Evolutionary conservation across 2,329 filamentous ascomycete species (phyloP), one percentile per base, ranked within the genome.

Genomic region (Thelonectria blattea): DNA sequence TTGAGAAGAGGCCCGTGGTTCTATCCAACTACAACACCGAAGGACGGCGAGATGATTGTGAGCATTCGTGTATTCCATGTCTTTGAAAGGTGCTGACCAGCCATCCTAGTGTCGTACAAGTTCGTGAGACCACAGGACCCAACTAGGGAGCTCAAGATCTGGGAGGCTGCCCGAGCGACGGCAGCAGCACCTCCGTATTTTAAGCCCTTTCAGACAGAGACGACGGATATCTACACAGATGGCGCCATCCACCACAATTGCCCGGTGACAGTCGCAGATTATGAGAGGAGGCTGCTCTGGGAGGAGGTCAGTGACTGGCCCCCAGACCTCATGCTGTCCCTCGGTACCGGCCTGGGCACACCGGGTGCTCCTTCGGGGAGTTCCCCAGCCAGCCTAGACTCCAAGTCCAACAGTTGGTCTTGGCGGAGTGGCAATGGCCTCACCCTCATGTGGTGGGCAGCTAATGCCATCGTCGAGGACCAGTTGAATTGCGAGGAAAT

Each of bases 101-200:
- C 8, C 17, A 37, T 17, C 6, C 7, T 3, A 56, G 55, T 52
- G n/a, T 47, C 55, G 5, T 58, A 52, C 30, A 46, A 46, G n/a
- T 58, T 58, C 5, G 45, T 59, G 14, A 53, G 57, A 5, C 32
- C 51, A 6, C 52, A 43, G 20, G 57, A 54, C n/a, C 57, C 52
- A 3, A 9, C 7, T 3, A 49, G 12, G 1, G 57, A 55, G 12
- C 22, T 60, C 12, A 60, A 55, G 30, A 51, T 59, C 17, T 58
- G 60, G 60, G 60, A 62, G 47, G 60, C 60, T 48, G 60, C 60
- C 24, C 43, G 58, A 22, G 58, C 58, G 34, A 61, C 58, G 11
- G 43, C 52, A 10, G 58, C 58, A 11, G 51, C 60, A 18, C 55
- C 60, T 3, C 45, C 50, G 3, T 62, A 55, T 18, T 62, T 62